These are phyloP conservation scores for Saitozyma sp. DNA, from an alignment of 768 basidiomycete species.

Conservation along the genomic window DNA sequence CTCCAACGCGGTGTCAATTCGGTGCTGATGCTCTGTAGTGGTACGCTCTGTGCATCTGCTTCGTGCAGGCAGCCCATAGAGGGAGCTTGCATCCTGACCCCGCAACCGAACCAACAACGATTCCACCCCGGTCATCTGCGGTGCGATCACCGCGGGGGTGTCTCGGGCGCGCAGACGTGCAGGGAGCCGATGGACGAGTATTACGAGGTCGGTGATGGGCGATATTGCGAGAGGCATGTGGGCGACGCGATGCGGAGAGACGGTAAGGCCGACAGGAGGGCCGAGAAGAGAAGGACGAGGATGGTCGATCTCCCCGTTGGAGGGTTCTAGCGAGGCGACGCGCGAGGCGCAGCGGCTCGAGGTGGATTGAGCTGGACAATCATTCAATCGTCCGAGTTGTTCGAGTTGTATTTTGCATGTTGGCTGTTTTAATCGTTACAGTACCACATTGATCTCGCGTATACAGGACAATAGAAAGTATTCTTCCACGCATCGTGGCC, in stretches of 20 bases:
- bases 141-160: slow-evolving; percentile 64
- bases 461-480: too few relatives aligned
- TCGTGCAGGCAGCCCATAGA: slow-evolving; percentile 86
- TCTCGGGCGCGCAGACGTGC: slow-evolving; percentile 53
- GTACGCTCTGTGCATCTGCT: slow-evolving; percentile 77
- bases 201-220: slow-evolving; percentile 77
- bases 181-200: slow-evolving; percentile 68
- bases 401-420: too few relatives aligned
- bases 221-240: slow-evolving; percentile 84
- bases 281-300: slow-evolving; percentile 74
- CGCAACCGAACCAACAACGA: slow-evolving; percentile 63
- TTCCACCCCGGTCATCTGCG: slow-evolving; percentile 87
- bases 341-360: too few relatives aligned
- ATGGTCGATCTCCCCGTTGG: slow-evolving; percentile 67
- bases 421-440: too few relatives aligned
- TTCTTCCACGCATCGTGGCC: too few relatives aligned
- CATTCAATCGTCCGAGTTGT: too few relatives aligned
- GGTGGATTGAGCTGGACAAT: too few relatives aligned
- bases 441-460: too few relatives aligned
- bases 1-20: too few relatives aligned
- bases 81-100: slow-evolving; percentile 83
- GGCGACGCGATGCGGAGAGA: slow-evolving; percentile 33
- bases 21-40: slow-evolving; percentile 39
- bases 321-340: too few relatives aligned
- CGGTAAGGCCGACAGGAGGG: slow-evolving; percentile 54